Base-by-base conservation (phyloP, 2,329 filamentous ascomycete species). In the Orbilia oligospora region DNA sequence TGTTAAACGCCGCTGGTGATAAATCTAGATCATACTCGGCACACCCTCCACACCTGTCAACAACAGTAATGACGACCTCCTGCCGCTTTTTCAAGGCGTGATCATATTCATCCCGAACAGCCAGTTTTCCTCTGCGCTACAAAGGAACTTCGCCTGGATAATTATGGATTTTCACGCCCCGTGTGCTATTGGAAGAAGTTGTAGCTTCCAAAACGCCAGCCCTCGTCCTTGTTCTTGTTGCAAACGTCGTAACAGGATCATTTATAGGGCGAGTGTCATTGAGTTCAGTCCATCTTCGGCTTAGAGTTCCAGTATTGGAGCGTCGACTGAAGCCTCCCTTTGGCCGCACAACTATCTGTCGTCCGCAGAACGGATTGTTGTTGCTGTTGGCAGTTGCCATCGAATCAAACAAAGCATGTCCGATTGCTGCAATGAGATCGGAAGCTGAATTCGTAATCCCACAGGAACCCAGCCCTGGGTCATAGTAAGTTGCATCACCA, bases 41-140 rank as follows among this genome's bases (percentile, higher is more conserved):
- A 46, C 81, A 81, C n/a, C 81, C 80, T 56, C 80, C 80, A 51
- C 81, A 82, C 30, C 81, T 73, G 70, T 82, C 81, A 64, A 82
- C 80, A 30, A 82, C 71, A 16, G 80, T 81, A 18, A 82, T 80
- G 14, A 79, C 81, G 24, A 82, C 80, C 46, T 79, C 75, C 3
- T 48, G 63, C n/a, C 76, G 63, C 46, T 73, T 79, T n/a, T 49
- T n/a, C 3, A 79, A 64, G 56, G 27, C 30, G 27, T 70, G 56
- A 18, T 49, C 44, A 36, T 63, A 41, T 2, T 5, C 48, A 30
- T 27, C 20, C 14, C 33, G 24, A 5, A 22, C 56, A 27, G 5
- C 2, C 30, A 46, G 38, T 3, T 22, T 41, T 24, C 49, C 56
- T 55, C 38, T 48, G 30, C 46, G 44, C 65, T 76, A 76, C 56